These are phyloP conservation scores for Apiospora pterosperma DNA, from an alignment of 2,329 filamentous ascomycete genomes.

Conservation along the genomic window DNA sequence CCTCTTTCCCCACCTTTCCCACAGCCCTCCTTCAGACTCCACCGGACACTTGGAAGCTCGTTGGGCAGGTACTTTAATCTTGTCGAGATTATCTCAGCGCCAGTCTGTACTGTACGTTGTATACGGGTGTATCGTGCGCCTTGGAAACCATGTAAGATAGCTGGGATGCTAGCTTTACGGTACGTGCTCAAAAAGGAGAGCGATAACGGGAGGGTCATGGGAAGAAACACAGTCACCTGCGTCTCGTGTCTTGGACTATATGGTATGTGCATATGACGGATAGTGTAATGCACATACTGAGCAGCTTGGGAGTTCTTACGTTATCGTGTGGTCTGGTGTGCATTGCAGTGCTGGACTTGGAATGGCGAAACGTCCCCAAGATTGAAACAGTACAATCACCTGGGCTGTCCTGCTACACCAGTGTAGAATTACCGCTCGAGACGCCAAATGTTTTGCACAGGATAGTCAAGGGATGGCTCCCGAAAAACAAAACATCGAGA, in stretches of 20 bases:
- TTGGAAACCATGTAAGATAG: neutral
- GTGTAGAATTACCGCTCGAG: neutral
- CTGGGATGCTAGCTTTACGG: too few relatives aligned
- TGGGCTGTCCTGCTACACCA: neutral
- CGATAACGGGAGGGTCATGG: neutral
- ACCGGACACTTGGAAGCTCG: neutral
- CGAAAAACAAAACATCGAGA: neutral
- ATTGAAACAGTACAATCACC: neutral
- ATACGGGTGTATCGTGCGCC: neutral
- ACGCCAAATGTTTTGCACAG: slow-evolving; percentile 1
- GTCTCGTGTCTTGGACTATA: neutral
- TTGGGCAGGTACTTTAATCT: slow-evolving; percentile 1
- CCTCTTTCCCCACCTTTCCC: neutral
- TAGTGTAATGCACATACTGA: neutral
- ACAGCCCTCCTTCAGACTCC: neutral
- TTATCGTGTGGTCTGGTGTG: neutral
- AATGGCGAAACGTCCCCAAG: neutral
- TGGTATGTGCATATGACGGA: neutral
- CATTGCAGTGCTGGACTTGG: neutral
- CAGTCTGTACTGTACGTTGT: neutral
- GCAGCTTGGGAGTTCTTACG: neutral
- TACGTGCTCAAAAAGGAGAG: slow-evolving; percentile 2
- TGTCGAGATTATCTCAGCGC: slow-evolving; percentile 1
- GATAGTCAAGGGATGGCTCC: neutral
- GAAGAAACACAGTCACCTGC: neutral